phyloP scores from a whole-genome alignment of 352 stramenopile species.

The Pythium phragmitis region DNA sequence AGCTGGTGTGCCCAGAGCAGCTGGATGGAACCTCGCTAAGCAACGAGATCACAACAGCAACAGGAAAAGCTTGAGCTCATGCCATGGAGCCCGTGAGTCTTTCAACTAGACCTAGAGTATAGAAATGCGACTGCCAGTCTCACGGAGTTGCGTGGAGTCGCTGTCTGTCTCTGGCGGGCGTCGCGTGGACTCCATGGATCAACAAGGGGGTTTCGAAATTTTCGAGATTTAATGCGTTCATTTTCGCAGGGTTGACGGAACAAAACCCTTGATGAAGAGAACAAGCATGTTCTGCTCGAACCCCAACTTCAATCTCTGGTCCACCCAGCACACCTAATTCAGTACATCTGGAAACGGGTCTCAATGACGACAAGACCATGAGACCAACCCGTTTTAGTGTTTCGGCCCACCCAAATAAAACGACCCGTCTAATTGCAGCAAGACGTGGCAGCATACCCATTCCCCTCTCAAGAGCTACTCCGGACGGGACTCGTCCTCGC shows the following conservation, averaged over 20 bases:
- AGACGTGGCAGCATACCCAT: constrained; percentile 12
- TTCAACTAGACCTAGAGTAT: no score
- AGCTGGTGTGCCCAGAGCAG: no score
- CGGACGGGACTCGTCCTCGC: background rate
- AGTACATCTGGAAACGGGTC: constrained; percentile 1
- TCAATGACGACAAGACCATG: background rate
- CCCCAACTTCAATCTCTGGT: constrained; percentile 11
- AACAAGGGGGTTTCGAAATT: no score
- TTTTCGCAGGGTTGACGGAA: background rate
- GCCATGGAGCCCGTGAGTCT: no score
- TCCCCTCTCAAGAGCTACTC: background rate
- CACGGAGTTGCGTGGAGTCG: no score
- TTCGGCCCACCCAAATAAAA: background rate
- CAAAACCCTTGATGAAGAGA: background rate
- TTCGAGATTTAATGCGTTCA: no score
- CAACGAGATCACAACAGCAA: no score
- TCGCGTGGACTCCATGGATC: no score
- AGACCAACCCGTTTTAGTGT: background rate
- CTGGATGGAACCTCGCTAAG: no score
- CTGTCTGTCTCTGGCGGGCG: no score
- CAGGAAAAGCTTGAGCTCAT: no score
- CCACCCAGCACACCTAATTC: background rate
- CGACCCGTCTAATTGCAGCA: constrained; percentile 17
- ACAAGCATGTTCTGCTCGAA: background rate
- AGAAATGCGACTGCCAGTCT: no score